Base-by-base conservation (phyloP, 2,329 filamentous ascomycete genomes). In the Penicillium sp. region DNA sequence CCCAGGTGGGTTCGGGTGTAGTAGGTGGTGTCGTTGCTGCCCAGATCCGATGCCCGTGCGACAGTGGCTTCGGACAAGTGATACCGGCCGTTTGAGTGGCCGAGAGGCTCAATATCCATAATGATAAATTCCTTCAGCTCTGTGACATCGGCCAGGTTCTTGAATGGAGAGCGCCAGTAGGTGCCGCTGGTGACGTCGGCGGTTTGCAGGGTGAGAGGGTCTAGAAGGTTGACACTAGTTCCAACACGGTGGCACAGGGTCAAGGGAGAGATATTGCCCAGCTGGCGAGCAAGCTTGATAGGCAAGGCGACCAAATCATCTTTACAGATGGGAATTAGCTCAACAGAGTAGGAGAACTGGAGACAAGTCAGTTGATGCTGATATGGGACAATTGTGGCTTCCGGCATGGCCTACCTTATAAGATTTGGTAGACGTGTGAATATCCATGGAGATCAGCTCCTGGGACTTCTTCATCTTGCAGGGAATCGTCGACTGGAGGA, bases 221-320 rank as follows among this genome's bases (percentile, higher is more conserved):
- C 95, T 67, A 99, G 79, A 56, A 99, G 82, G 75, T 96, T 96
- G 71, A 99, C 84, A 0, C 92, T 86, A 3, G 93, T 98, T 63
- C 95, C 94, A 57, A 99, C 88, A 67, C 90, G 86, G 76, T 93
- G 86, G 81, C 95, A 98, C 39, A 99, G 82, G 1, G 89, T 86
- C 39, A 99, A 82, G 3, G 95, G 95, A 1, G 88, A 85, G 69
- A 98, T 96, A 76, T 96, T 97, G 63, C 95, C 93, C 54, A 90
- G 82, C 57, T 89, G 87, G 75, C 92, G 95, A 14, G 95, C 95
- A 60, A 98, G 82, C 67, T 92, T 92, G 63, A 96, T 88, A 0
- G 95, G 95, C 38, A 99, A 81, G 1, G 91, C 93, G n/a, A 99
- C 91, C 31, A 99, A 82, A 73, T 99, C 95, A 69, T 99, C 95